Conservation (phyloP, 306 rosid genomes). For the Betula pendula region DNA sequence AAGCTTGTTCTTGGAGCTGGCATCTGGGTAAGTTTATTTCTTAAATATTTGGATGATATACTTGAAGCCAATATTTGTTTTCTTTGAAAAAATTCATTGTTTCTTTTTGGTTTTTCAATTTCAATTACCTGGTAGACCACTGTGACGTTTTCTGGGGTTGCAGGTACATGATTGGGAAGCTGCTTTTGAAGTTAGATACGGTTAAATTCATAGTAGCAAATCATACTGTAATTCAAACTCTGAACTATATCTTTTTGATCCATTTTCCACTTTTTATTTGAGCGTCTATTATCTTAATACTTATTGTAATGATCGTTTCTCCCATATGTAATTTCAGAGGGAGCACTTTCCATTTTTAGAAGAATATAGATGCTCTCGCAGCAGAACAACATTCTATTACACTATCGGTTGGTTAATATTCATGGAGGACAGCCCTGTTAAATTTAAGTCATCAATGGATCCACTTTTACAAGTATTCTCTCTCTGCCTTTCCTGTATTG, state of each 20-base stretch:
- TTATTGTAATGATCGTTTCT: conserved; percentile 28
- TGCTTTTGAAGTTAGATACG: conserved; percentile 90
- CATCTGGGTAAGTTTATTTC: conserved; percentile 78
- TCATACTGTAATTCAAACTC: conserved; percentile 67
- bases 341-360: conserved; percentile 93
- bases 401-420: conserved; percentile 91
- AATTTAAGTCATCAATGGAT: conserved; percentile 95
- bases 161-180: conserved; percentile 98
- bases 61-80: conserved; percentile 10
- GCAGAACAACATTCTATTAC: conserved; percentile 90
- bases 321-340: conserved; percentile 52
- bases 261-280: conserved; percentile 7
- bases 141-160: conserved; percentile 2
- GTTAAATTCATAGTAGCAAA: conserved; percentile 91
- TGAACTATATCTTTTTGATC: conserved; percentile 1
- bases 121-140: not conserved
- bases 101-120: not conserved
- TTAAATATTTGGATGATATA: conserved; percentile 8
- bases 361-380: conserved; percentile 85
- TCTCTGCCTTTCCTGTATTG: conserved; percentile 22
- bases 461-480: conserved; percentile 80
- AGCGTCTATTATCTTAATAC: conserved; percentile 11
- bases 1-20: conserved; percentile 94
- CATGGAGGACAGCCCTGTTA: conserved; percentile 91
- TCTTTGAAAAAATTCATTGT: conserved; percentile 26